Conservation (phyloP, 2,329 filamentous ascomycete genomes). For the Colletotrichum neosansevieriae region DNA sequence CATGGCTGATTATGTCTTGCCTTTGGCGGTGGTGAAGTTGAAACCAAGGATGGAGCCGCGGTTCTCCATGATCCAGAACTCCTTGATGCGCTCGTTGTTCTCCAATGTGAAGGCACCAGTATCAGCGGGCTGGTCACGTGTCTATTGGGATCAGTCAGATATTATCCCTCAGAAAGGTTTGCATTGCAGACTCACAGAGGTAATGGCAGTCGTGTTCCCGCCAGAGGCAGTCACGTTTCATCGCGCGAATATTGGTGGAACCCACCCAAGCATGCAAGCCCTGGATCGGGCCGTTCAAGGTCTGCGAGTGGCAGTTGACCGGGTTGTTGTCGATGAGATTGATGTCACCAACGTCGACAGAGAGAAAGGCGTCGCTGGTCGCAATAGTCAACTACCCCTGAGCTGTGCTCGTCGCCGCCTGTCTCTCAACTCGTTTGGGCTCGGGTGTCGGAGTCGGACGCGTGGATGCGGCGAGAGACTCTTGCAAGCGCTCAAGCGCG, state of each 20-base stretch:
- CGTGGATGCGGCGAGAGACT: conserved; percentile 6
- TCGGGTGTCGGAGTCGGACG: neutral
- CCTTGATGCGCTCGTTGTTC: neutral
- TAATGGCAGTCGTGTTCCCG: conserved; percentile 24
- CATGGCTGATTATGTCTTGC: too few relatives aligned
- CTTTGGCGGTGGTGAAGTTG: too few relatives aligned
- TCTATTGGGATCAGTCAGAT: neutral
- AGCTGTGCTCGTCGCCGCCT: neutral
- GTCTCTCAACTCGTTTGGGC: conserved; percentile 12
- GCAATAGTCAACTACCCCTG: conserved; percentile 11
- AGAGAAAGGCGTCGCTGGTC: conserved; percentile 6
- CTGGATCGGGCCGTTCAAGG: conserved; percentile 21
- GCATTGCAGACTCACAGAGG: neutral
- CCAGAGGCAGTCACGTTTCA: conserved; percentile 9
- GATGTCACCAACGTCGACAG: conserved; percentile 28
- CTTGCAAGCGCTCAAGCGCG: conserved; percentile 9
- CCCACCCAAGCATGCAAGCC: conserved; percentile 24
- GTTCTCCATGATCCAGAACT: conserved; percentile 17
- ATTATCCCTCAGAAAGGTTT: neutral
- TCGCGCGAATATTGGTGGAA: conserved; percentile 23
- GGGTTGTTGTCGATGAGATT: conserved; percentile 2
- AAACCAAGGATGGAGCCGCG: too few relatives aligned
- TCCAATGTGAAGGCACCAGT: conserved; percentile 1
- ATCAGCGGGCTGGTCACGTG: conserved; percentile 9
- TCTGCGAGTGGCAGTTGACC: conserved; percentile 15